Evolutionary conservation across 2,329 filamentous ascomycete species (phyloP), one percentile per base, ranked within the genome.

Genomic region (Capronia epimyces): DNA sequence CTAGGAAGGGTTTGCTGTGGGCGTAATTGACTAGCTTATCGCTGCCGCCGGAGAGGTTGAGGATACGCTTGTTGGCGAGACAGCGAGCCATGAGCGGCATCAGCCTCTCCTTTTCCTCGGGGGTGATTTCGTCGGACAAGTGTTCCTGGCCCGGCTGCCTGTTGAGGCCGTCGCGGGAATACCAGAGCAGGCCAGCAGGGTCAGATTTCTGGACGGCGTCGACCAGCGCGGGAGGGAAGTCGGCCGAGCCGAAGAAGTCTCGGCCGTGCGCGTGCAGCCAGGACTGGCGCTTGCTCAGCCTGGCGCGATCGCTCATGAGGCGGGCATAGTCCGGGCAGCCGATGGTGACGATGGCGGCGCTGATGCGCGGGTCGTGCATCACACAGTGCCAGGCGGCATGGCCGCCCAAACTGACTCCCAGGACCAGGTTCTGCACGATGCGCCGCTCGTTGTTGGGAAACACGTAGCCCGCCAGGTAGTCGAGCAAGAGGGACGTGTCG

Each of bases 281-380:
- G 0, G 76, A 78, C 69, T 78, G 88, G 9, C 86, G 72, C 62
- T 84, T 87, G 0, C 84, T 85, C 31, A 83, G 73, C 3, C 79
- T 74, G 0, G 91, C 91, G 9, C 93, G 87, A 61, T 91, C 83
- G 7, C 74, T 76, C 81, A 97, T 86, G 13, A 97, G 73, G 66
- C 86, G 75, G 57, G 83, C 80, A 62, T 87, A 95, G 68, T 98
- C 91, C 1, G 90, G 89, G 67, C 89, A 95, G 1, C 91, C 93
- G 46, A 97, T 87, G 20, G 95, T 78, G 2, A 87, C 76, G 6
- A 95, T 82, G 1, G 80, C 89, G 0, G 86, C 83, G n/a, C 77
- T 83, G 49, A 97, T 79, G 57, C 89, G 79, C 15, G 83, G 80
- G 53, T 97, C 90, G 31, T 81, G 78, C 40, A 96, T 79, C 52